Evolutionary conservation across 331 rosid genomes (phyloP).

Genomic region (Rhamnella rubrinervis): DNA sequence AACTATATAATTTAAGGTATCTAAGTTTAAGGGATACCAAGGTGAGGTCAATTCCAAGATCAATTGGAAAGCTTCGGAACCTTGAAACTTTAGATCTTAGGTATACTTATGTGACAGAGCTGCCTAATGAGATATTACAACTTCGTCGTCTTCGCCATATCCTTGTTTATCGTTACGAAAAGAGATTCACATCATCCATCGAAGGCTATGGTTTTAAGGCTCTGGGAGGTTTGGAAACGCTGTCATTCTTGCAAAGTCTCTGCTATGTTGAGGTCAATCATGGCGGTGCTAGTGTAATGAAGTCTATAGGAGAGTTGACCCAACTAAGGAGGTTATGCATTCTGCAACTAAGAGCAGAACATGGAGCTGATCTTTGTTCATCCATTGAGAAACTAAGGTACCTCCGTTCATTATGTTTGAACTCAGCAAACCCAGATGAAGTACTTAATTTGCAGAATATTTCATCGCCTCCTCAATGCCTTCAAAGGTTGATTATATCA

Average conservation of each 20-base stretch:
- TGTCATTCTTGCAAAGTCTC: conserved; percentile 17
- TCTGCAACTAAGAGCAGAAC: neutral
- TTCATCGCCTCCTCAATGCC: conserved; percentile 13
- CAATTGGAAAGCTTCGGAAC: too few relatives aligned
- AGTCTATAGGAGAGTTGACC: conserved; percentile 4
- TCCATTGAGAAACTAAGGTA: conserved; percentile 10
- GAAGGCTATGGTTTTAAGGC: conserved; percentile 13
- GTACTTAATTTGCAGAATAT: conserved; percentile 12
- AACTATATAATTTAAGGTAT: too few relatives aligned
- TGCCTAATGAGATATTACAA: too few relatives aligned
- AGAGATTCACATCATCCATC: neutral
- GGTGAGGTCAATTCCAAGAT: too few relatives aligned
- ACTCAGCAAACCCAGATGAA: conserved; percentile 5
- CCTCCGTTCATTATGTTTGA: conserved; percentile 12
- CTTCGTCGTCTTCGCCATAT: too few relatives aligned
- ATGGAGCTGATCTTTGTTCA: conserved; percentile 13
- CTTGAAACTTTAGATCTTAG: too few relatives aligned
- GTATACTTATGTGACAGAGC: too few relatives aligned
- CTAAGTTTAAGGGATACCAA: too few relatives aligned
- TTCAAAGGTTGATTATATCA: conserved; percentile 5
- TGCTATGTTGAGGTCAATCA: conserved; percentile 11
- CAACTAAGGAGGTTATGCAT: conserved; percentile 22
- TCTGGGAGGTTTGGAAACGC: neutral
- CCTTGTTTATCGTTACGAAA: neutral
- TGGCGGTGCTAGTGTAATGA: neutral